Conservation (phyloP, 352 stramenopile species). For the Phytophthora multivora region DNA sequence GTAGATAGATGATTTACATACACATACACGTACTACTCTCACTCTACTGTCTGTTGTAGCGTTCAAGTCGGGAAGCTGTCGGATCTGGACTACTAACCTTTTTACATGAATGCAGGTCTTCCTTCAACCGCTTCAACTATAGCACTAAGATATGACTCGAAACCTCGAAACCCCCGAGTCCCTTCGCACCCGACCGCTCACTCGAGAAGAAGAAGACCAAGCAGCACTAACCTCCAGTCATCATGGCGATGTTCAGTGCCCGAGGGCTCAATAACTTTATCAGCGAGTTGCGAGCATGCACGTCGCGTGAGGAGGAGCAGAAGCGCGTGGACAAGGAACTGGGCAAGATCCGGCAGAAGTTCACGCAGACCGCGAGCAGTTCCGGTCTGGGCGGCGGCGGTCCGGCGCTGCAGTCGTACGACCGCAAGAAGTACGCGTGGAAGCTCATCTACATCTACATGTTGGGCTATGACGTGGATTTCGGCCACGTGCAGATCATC, state of each 20-base stretch:
- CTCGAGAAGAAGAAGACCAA: slow-evolving; percentile 17
- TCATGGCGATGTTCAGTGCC: slow-evolving; percentile 83
- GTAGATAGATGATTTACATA: slow-evolving; percentile 45
- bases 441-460: slow-evolving; percentile 99
- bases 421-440: slow-evolving; percentile 99
- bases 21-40: slow-evolving; percentile 36
- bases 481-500: slow-evolving; percentile 98
- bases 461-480: slow-evolving; percentile 99
- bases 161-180: slow-evolving; percentile 11
- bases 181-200: slow-evolving; percentile 12
- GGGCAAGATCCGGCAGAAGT: slow-evolving; percentile 98
- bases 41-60: too few relatives aligned
- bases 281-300: slow-evolving; percentile 73
- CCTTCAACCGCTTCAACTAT: slow-evolving; percentile 13
- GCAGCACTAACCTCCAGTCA: slow-evolving; percentile 1
- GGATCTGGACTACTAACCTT: too few relatives aligned
- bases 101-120: too few relatives aligned
- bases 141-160: slow-evolving; percentile 1
- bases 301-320: slow-evolving; percentile 93
- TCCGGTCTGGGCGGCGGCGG: slow-evolving; percentile 26
- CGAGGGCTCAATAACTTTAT: slow-evolving; percentile 87
- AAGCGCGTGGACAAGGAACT: slow-evolving; percentile 97
- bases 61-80: too few relatives aligned
- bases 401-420: slow-evolving; percentile 91
- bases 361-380: slow-evolving; percentile 71